These are phyloP conservation scores for Furcasterigmium furcatum DNA, from an alignment of 2,329 filamentous ascomycete species.

Conservation along the genomic window DNA sequence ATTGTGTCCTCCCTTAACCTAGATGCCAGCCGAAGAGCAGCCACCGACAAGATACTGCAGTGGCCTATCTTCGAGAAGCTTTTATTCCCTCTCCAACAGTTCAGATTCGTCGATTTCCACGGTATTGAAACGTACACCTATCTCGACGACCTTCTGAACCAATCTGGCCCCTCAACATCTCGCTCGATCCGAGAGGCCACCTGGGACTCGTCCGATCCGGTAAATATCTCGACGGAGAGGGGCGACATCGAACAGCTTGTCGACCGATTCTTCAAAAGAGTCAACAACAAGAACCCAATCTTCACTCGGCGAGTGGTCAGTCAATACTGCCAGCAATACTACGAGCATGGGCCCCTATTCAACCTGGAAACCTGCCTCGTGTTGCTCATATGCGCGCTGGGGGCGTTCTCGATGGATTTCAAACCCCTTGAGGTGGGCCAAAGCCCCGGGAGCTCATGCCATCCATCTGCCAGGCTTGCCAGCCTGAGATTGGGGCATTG, in stretches of 20 bases:
- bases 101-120: neutral
- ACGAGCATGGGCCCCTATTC: neutral
- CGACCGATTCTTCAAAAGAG: neutral
- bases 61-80: neutral
- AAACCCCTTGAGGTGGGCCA: neutral
- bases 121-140: neutral
- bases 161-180: neutral
- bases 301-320: neutral
- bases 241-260: neutral
- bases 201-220: neutral
- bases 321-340: neutral
- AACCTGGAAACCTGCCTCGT: conserved; percentile 1
- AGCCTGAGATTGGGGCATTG: neutral
- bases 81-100: neutral
- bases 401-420: neutral
- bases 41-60: neutral
- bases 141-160: neutral
- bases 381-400: conserved; percentile 1
- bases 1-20: neutral
- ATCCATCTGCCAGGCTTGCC: neutral
- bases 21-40: neutral
- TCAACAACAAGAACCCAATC: conserved; percentile 1
- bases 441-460: neutral
- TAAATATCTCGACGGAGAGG: neutral
- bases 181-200: no score